A percentile compares a stretch with the other conserved stretches of the same genome.
phyloP scores from a whole-genome alignment of 768 basidiomycete species.

The Boletus coccyginus region DNA sequence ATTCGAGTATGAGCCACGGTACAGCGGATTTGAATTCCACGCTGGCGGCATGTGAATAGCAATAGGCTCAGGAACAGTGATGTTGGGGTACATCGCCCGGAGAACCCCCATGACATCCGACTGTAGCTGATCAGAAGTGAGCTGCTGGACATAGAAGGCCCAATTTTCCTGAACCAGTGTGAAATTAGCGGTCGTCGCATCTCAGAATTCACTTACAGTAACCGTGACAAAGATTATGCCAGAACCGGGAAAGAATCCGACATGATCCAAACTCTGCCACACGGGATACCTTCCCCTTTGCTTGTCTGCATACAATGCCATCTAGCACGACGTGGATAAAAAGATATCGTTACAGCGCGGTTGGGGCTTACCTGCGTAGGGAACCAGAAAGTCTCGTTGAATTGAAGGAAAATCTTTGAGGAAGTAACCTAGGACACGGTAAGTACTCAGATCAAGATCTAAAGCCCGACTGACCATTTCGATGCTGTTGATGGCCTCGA shows the following conservation, averaged over 20 bases:
- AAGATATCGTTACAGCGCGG: neutral
- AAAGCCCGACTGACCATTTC: slow-evolving; percentile 44
- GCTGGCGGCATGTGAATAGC: slow-evolving; percentile 50
- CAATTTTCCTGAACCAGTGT: slow-evolving; percentile 49
- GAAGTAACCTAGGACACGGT: slow-evolving; percentile 44
- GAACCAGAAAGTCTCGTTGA: slow-evolving; percentile 60
- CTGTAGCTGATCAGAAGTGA: slow-evolving; percentile 46
- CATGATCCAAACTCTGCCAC: slow-evolving; percentile 64
- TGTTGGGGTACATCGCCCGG: slow-evolving; percentile 56
- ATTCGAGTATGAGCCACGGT: slow-evolving; percentile 54
- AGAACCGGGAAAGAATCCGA: slow-evolving; percentile 57
- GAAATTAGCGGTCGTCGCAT: neutral
- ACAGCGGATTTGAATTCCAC: slow-evolving; percentile 52
- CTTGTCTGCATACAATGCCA: slow-evolving; percentile 54
- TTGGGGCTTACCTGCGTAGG: slow-evolving; percentile 36
- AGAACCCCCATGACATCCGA: slow-evolving; percentile 56
- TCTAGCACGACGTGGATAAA: slow-evolving; percentile 5
- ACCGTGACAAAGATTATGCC: slow-evolving; percentile 39
- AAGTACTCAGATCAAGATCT: neutral
- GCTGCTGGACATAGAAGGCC: slow-evolving; percentile 54
- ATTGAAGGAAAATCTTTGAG: slow-evolving; percentile 68
- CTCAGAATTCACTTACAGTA: slow-evolving; percentile 15
- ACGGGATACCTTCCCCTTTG: slow-evolving; percentile 62
- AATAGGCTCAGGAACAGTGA: slow-evolving; percentile 50
- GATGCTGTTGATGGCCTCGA: slow-evolving; percentile 60